A percentile compares a stretch with the other conserved stretches of the same genome.
These are phyloP conservation scores for Sinapis alba DNA, from an alignment of 441 rosid species.

Conservation along the genomic window DNA sequence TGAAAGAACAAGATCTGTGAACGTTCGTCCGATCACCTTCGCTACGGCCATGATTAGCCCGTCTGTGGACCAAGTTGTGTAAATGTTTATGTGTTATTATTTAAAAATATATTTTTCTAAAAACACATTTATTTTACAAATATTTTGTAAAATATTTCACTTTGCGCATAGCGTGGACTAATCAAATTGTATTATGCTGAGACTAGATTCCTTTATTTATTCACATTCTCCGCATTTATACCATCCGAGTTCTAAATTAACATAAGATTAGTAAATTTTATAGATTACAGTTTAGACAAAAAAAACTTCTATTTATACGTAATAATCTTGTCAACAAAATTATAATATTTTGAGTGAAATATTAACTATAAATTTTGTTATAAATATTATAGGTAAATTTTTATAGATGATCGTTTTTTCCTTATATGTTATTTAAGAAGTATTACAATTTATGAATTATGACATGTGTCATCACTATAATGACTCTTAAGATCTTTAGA, in stretches of 20 bases:
- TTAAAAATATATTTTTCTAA: no score
- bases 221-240: not conserved
- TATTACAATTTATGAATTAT: no score
- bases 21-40: conserved; percentile 45
- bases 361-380: not conserved
- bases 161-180: no score
- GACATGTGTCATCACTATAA: no score
- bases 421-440: no score
- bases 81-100: not conserved
- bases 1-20: conserved; percentile 47
- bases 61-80: conserved; percentile 33
- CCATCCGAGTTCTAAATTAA: not conserved
- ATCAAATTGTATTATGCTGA: not conserved
- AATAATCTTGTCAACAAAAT: not conserved
- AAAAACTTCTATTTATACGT: not conserved
- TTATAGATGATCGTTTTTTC: no score
- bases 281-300: not conserved
- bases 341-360: not conserved
- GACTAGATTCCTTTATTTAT: not conserved
- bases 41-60: conserved; percentile 30
- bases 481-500: no score
- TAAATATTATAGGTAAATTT: not conserved
- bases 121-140: not conserved
- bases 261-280: not conserved
- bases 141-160: not conserved